Percentiles rank a stretch among this genome's conserved stretches.
phyloP scores from a whole-genome alignment of 1,284 basidiomycete species.

The Moesziomyces globuligerus region DNA sequence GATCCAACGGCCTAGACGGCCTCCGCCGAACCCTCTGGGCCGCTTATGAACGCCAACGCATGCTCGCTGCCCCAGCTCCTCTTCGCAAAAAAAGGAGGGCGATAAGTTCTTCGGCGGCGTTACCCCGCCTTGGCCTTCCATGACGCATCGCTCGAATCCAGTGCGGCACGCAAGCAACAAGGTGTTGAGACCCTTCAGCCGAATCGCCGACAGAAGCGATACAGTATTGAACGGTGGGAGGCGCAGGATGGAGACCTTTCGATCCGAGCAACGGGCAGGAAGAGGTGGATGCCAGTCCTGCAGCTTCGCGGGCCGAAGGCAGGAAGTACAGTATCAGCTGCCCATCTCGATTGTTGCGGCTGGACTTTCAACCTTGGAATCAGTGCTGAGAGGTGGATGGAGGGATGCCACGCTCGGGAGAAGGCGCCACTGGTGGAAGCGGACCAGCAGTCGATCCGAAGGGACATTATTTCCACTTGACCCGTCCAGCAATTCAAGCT shows the following conservation, averaged over 20 bases:
- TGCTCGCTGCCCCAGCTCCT: too few species aligned
- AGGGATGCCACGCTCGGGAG: constrained; percentile 7
- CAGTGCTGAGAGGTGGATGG: not conserved
- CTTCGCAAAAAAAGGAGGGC: not conserved
- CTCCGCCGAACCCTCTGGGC: not conserved
- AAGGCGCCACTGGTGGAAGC: not conserved
- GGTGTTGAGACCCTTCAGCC: too few species aligned
- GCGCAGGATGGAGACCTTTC: too few species aligned
- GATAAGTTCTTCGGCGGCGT: too few species aligned
- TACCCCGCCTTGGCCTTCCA: too few species aligned
- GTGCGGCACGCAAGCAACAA: too few species aligned
- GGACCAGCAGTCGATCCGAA: constrained; percentile 12
- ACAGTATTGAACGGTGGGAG: too few species aligned
- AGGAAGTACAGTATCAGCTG: not conserved
- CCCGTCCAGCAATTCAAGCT: constrained; percentile 8
- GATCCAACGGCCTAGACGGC: not conserved
- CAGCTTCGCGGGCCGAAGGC: not conserved
- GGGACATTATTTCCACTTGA: constrained; percentile 43
- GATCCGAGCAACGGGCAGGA: too few species aligned
- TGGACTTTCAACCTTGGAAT: not conserved
- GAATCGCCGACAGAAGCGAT: too few species aligned
- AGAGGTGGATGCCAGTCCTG: not conserved
- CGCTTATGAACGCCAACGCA: not conserved
- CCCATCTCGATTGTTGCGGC: not conserved
- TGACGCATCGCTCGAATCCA: too few species aligned